Percentiles rank a stretch among this genome's conserved stretches.
Evolutionary conservation across 345 rosid species (phyloP).

Genomic region (Camelina neglecta): DNA sequence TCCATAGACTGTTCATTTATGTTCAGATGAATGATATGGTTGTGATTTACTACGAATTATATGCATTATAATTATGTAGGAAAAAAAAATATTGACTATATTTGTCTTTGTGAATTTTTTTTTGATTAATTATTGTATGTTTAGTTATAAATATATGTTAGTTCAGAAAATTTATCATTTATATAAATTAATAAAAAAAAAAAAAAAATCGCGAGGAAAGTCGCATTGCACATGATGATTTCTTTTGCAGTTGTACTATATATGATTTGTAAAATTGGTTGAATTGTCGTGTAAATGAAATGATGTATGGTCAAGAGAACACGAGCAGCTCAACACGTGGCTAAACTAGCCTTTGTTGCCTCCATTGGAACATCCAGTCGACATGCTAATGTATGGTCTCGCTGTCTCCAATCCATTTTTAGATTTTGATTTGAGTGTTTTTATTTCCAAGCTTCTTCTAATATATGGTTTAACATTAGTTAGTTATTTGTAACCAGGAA

Average conservation of each 20-base stretch:
- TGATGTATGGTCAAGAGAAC: constrained; percentile 40
- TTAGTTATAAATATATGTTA: not conserved
- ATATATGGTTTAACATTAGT: not conserved
- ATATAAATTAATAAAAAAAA: too few species aligned
- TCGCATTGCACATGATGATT: constrained; percentile 6
- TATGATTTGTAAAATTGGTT: not conserved
- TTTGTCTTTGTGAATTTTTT: too few species aligned
- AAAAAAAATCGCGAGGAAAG: not conserved
- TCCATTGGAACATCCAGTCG: constrained; percentile 40
- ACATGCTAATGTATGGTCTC: constrained; percentile 43
- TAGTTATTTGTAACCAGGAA: not conserved
- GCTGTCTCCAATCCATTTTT: constrained; percentile 38
- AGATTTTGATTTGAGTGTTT: constrained; percentile 9
- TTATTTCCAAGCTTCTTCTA: not conserved
- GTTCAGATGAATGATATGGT: too few species aligned
- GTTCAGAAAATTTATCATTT: not conserved
- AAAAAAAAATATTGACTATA: too few species aligned
- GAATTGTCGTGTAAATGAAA: constrained; percentile 26
- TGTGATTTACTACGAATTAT: too few species aligned
- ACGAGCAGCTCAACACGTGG: constrained; percentile 35
- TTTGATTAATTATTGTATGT: too few species aligned
- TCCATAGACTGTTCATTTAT: too few species aligned
- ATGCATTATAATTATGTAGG: too few species aligned
- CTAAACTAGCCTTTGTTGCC: constrained; percentile 37
- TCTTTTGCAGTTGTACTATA: constrained; percentile 18